Evolutionary conservation across 495 filamentous ascomycete species (phyloP).

Genomic region (Patellaria atrata): DNA sequence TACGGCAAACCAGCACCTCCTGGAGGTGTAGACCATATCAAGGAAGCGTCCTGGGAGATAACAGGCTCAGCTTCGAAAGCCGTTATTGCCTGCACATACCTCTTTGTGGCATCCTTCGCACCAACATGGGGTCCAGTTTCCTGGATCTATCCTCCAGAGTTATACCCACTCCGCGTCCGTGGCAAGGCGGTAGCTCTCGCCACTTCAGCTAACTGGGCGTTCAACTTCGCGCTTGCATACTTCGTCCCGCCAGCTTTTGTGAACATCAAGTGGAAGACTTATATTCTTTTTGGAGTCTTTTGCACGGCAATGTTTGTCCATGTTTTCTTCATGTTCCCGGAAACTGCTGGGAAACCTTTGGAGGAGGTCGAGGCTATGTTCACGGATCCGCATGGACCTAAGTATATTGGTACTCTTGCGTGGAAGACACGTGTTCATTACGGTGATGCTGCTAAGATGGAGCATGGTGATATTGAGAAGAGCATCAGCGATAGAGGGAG

Average conservation of each 20-base stretch:
- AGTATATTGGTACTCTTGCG: slow-evolving; percentile 49
- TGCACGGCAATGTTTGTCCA: slow-evolving; percentile 58
- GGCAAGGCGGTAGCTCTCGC: slow-evolving; percentile 4
- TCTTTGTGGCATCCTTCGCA: slow-evolving; percentile 29
- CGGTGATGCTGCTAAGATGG: no score
- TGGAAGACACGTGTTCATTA: slow-evolving; percentile 57
- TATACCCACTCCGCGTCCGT: slow-evolving; percentile 45
- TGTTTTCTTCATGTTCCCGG: slow-evolving; percentile 70
- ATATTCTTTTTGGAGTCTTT: slow-evolving; percentile 65
- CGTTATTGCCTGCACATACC: slow-evolving; percentile 17
- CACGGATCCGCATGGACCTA: slow-evolving; percentile 42
- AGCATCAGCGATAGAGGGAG: no score
- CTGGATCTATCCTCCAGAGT: slow-evolving; percentile 65
- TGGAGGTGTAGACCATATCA: slow-evolving; percentile 7
- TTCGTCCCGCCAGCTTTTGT: slow-evolving; percentile 65
- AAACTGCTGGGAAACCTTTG: slow-evolving; percentile 68
- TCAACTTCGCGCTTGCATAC: slow-evolving; percentile 44
- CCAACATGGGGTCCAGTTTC: slow-evolving; percentile 51
- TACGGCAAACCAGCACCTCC: slow-evolving; percentile 7
- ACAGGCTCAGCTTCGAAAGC: slow-evolving; percentile 9
- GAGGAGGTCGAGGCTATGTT: slow-evolving; percentile 66
- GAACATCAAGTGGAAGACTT: slow-evolving; percentile 59
- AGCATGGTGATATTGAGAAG: no score
- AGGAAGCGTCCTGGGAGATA: slow-evolving; percentile 4
- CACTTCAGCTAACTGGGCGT: slow-evolving; percentile 4